Base-by-base conservation (phyloP, 2,329 filamentous ascomycete genomes). In the Colletotrichum noveboracense region DNA sequence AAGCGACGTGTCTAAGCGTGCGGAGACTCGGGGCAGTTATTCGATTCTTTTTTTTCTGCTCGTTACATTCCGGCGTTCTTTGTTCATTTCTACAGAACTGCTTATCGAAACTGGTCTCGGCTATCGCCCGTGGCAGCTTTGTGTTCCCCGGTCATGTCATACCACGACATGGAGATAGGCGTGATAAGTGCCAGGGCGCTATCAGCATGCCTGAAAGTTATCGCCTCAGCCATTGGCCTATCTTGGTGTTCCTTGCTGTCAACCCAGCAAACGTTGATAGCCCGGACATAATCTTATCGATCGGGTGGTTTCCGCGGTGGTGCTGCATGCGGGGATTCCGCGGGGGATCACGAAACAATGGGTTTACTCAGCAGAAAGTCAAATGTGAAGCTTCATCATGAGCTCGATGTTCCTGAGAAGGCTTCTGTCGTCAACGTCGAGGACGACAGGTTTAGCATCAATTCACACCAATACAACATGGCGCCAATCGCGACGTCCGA, bases 401-500 rank as follows among this genome's bases (percentile, higher is more conserved):
- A 21, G 1, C n/a, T 21, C 43, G n/a, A 21, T 6, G n/a, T 52
- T 52, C n/a, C 6, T 52, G 0, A 52, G 18, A 4, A 21, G 0
- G 10, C 3, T 21, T 2, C 6, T 48, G 1, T 21, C 10, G n/a
- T 21, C 10, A 5, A 3, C 6, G n/a, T 52, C 16, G 10, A 21
- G n/a, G 12, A 52, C n/a, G 10, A 24, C 43, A 5, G 21, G n/a
- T 24, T 7, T 12, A 36, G 28, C 28, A 30, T 24, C n/a, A 6
- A 24, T 9, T 34, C 13, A 14, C 10, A 21, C 10, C 6, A n/a
- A 6, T 14, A 5, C 58, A 71, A n/a, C 12, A 75, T 75, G 72
- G 68, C 72, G 6, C 72, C 72, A 7, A 75, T 75, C 7, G 72
- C 68, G 2, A 71, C 55, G 26, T 66, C 68, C 5, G 68, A 65